Percentiles rank a stretch among this genome's conserved stretches.
Conservation (phyloP, 2,329 filamentous ascomycete species). For the Cordyceps tenuipes region DNA sequence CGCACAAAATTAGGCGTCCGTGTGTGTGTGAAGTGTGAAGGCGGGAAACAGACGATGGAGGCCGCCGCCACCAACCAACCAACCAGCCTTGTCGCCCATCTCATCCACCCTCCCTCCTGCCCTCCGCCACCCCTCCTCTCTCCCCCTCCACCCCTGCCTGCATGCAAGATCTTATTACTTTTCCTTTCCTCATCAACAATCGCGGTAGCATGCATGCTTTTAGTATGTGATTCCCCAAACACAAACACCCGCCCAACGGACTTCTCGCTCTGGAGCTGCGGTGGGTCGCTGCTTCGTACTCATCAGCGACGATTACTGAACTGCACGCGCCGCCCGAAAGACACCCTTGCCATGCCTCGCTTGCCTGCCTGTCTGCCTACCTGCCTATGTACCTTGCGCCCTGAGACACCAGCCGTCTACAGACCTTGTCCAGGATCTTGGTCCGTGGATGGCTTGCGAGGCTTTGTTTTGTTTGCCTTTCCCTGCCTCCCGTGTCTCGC, state of each 20-base stretch:
- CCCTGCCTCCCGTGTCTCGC: background rate
- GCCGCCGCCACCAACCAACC: no score
- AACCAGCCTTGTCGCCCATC: background rate
- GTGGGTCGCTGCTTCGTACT: background rate
- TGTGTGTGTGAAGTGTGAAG: no score
- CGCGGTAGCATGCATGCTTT: no score
- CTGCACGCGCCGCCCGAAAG: background rate
- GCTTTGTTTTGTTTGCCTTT: background rate
- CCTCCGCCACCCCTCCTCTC: background rate
- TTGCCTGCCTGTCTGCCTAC: no score
- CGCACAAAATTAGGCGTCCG: no score
- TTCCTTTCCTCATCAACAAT: background rate
- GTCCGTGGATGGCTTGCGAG: background rate
- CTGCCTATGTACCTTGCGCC: background rate
- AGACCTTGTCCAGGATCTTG: no score
- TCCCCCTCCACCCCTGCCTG: background rate
- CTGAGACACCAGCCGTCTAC: background rate
- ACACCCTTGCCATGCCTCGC: background rate
- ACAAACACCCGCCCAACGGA: no score
- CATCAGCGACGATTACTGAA: background rate
- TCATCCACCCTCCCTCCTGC: background rate
- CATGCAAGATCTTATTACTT: constrained; percentile 4
- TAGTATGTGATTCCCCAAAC: no score
- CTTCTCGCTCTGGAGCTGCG: background rate
- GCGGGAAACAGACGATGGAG: no score